Base-by-base conservation (phyloP, 2,329 filamentous ascomycete species). In the Epichloe uncinata region DNA sequence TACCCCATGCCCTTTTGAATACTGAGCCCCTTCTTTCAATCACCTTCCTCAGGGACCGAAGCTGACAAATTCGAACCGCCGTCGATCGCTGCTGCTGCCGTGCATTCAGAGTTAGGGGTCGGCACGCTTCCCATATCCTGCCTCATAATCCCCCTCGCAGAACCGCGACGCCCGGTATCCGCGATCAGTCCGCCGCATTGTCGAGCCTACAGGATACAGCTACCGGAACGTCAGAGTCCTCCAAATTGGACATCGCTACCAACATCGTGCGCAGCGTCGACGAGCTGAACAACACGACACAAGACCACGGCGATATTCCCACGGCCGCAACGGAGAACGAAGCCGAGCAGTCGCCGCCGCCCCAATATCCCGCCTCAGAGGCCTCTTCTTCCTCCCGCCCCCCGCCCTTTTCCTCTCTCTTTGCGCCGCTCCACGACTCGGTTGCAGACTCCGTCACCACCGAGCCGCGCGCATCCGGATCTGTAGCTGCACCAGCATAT, bases 361-460 rank as follows among this genome's bases (percentile, higher is more conserved):
- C 79, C 47, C 73, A 73, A 61, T 82, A 82, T 65, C 77, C 77
- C 53, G 66, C 67, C 53, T 75, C 74, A 50, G 77, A 79, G 63
- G 68, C 74, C 36, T 76, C 73, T 48, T 69, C 71, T 51, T 69
- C 70, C 51, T 73, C 72, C 46, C 70, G 69, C 77, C 76, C 50
- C 50, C 79, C 78, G 53, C 73, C 79, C 34, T 82, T 82, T 60
- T 81, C 75, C 51, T 80, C 77, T 52, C 73, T 81, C 65, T 81
- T 77, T 64, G 68, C 69, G 40, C 68, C 67, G 55, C 54, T 57
- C 16, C 55, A 58, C 53, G 65, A 69, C 62, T 62, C 65, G 50
- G 64, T 43, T 26, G 47, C 63, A 53, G 57, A 61, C 37, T 61
- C 61, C 48, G 58, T 54, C 16, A 15, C 54, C 44, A 51, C 45